Conservation (phyloP, 305 asterid genomes). For the Fraxinus paxiana region DNA sequence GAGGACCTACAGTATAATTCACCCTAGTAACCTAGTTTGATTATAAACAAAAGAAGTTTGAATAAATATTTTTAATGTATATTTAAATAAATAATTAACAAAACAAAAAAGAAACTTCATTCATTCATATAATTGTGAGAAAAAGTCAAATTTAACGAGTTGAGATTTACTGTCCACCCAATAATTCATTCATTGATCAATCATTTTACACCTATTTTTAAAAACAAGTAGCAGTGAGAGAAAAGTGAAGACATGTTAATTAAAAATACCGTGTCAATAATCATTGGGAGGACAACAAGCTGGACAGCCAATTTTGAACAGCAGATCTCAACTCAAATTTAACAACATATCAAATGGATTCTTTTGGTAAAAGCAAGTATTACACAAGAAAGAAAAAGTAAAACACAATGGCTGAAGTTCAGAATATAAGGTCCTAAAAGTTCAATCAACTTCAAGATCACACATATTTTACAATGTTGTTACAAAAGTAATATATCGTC, state of each 20-base stretch:
- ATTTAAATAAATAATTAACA: neutral
- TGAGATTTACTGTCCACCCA: neutral
- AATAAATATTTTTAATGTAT: neutral
- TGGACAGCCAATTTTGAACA: neutral
- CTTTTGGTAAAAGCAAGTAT: neutral
- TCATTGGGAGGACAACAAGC: too few species aligned
- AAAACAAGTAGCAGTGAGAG: neutral
- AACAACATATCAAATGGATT: neutral
- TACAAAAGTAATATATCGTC: slow-evolving; percentile 4
- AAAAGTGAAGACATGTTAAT: neutral
- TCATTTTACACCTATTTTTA: neutral
- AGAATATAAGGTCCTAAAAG: neutral
- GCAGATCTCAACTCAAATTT: neutral
- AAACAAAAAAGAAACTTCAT: neutral
- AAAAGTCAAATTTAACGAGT: neutral
- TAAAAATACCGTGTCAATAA: too few species aligned
- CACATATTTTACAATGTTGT: slow-evolving; percentile 27
- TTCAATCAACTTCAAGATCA: neutral
- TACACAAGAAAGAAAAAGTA: neutral
- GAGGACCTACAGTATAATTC: neutral
- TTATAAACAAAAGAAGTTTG: neutral
- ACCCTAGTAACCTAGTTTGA: neutral
- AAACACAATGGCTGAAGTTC: neutral
- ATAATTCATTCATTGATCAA: too few species aligned
- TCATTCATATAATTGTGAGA: neutral